These are phyloP conservation scores for Fraxinus xanthoxyloides DNA, from an alignment of 305 asterid genomes.

Conservation along the genomic window DNA sequence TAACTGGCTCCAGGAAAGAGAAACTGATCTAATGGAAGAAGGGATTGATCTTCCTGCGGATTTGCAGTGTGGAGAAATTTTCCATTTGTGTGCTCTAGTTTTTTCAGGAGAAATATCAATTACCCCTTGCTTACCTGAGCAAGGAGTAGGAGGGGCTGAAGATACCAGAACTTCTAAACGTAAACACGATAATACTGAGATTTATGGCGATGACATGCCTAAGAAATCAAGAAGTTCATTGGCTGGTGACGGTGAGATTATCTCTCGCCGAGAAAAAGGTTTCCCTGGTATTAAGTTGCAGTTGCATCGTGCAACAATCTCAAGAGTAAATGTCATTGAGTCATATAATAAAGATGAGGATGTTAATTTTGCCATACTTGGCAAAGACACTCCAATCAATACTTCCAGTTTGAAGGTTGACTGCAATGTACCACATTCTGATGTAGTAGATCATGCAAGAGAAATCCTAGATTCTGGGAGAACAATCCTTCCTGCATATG, in stretches of 20 bases:
- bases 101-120: constrained; percentile 67
- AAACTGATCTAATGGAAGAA: constrained; percentile 63
- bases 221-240: constrained; percentile 55
- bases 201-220: constrained; percentile 43
- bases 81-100: constrained; percentile 68
- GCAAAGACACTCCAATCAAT: constrained; percentile 32
- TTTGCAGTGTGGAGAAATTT: constrained; percentile 85
- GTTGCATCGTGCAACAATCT: constrained; percentile 52
- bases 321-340: constrained; percentile 54
- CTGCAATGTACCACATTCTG: constrained; percentile 29
- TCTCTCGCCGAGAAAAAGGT: constrained; percentile 83
- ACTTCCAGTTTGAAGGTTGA: constrained; percentile 25
- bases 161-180: constrained; percentile 74
- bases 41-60: constrained; percentile 66
- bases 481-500: constrained; percentile 29
- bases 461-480: constrained; percentile 39
- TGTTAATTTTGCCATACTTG: constrained; percentile 18
- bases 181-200: constrained; percentile 42
- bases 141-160: constrained; percentile 95
- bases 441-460: constrained; percentile 33
- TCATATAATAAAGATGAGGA: constrained; percentile 42
- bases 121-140: constrained; percentile 68
- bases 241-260: constrained; percentile 69
- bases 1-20: constrained; percentile 77
- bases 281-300: constrained; percentile 81